Conservation (phyloP, 768 basidiomycete species). For the Podaxis sp. region DNA sequence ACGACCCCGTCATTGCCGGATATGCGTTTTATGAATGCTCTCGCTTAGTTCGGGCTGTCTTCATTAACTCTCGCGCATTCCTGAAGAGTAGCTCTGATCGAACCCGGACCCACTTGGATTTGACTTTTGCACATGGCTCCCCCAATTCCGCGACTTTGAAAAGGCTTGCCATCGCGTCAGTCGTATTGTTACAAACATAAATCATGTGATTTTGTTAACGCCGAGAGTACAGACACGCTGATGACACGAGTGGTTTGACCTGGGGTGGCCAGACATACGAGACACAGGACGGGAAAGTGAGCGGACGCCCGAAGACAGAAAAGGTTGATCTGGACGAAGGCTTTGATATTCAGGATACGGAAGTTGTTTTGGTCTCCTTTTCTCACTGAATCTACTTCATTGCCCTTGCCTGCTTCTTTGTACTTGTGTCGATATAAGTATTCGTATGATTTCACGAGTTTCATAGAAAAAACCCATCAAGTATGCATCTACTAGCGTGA, state of each 20-base stretch:
- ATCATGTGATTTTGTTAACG: neutral
- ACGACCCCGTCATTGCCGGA: slow-evolving; percentile 47
- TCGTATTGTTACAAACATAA: slow-evolving; percentile 6
- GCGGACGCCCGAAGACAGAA: slow-evolving; percentile 32
- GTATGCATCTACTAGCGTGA: neutral
- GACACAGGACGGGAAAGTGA: slow-evolving; percentile 40
- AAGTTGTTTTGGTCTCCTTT: slow-evolving; percentile 44
- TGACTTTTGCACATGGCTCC: slow-evolving; percentile 32
- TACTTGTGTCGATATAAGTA: neutral
- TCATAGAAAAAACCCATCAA: no score
- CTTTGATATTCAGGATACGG: slow-evolving; percentile 46
- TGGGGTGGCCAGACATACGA: slow-evolving; percentile 64
- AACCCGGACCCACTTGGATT: slow-evolving; percentile 38
- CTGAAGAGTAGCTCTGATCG: slow-evolving; percentile 35
- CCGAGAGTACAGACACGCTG: slow-evolving; percentile 36
- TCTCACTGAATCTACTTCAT: neutral
- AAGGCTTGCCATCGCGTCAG: slow-evolving; percentile 45
- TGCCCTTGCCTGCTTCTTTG: neutral
- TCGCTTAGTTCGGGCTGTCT: slow-evolving; percentile 43
- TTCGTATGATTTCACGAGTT: neutral
- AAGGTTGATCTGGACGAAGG: slow-evolving; percentile 30
- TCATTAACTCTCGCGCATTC: slow-evolving; percentile 61
- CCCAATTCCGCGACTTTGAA: slow-evolving; percentile 42
- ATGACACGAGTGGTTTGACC: slow-evolving; percentile 47
- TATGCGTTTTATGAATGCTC: slow-evolving; percentile 59